A percentile compares a stretch with the other conserved stretches of the same genome.
These are phyloP conservation scores for Cairneyella variabilis DNA, from an alignment of 495 filamentous ascomycete genomes.

Conservation along the genomic window DNA sequence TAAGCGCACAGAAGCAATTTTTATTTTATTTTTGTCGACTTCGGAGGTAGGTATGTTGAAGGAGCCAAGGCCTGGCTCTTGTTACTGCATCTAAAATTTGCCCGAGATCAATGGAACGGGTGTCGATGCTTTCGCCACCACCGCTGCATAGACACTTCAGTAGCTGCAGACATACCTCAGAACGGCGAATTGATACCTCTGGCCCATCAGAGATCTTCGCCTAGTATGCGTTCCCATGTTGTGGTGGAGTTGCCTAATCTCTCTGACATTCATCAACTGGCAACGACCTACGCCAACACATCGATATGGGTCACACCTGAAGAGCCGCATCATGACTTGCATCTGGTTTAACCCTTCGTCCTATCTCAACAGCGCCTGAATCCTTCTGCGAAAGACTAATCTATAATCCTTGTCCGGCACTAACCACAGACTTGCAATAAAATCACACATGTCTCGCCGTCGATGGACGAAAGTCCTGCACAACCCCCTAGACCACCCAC, in stretches of 20 bases:
- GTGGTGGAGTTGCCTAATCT: conserved; percentile 59
- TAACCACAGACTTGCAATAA: conserved; percentile 52
- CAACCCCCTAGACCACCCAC: conserved; percentile 26
- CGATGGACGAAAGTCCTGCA: conserved; percentile 30
- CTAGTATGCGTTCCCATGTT: conserved; percentile 29
- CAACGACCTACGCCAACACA: conserved; percentile 87
- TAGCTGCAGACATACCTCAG: conserved; percentile 24
- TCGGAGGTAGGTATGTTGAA: neutral
- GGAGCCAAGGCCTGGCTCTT: conserved; percentile 11
- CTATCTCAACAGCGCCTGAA: conserved; percentile 27
- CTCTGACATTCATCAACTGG: conserved; percentile 67
- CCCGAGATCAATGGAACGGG: conserved; percentile 20
- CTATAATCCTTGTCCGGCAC: conserved; percentile 31
- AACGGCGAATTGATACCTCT: conserved; percentile 22
- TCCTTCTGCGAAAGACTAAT: conserved; percentile 18
- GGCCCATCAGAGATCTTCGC: conserved; percentile 25
- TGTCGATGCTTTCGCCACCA: conserved; percentile 27
- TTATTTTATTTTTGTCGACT: neutral
- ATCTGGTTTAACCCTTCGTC: conserved; percentile 24
- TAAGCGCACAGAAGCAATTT: conserved; percentile 23
- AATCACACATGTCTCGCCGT: conserved; percentile 57
- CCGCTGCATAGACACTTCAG: conserved; percentile 22
- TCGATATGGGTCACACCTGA: conserved; percentile 64
- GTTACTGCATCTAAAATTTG: conserved; percentile 21
- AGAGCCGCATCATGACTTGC: conserved; percentile 59